These are phyloP conservation scores for Colletotrichum tamarilloi DNA, from an alignment of 2,329 filamentous ascomycete genomes.

Conservation along the genomic window DNA sequence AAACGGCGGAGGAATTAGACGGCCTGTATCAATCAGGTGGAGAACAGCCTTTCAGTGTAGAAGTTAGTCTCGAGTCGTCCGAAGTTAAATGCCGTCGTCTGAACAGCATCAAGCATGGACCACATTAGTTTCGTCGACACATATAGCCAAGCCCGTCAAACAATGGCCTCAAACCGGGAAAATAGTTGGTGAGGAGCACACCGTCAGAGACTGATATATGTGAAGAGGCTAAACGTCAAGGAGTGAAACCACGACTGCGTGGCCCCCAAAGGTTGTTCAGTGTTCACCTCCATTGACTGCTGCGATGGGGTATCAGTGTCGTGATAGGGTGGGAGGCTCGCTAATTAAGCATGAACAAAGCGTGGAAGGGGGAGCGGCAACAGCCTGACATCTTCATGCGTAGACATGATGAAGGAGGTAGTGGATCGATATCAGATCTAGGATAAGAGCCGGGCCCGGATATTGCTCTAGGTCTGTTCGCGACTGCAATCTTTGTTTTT, in stretches of 20 bases:
- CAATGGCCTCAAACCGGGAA: conserved; percentile 17
- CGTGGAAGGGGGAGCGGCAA: conserved; percentile 6
- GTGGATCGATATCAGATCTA: conserved; percentile 21
- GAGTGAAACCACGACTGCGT: conserved; percentile 21
- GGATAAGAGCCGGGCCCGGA: conserved; percentile 3
- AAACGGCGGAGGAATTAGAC: background rate
- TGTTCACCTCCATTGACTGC: background rate
- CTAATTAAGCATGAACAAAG: conserved; percentile 21
- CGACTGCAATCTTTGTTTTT: background rate
- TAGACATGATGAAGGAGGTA: conserved; percentile 4
- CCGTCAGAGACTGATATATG: conserved; percentile 4
- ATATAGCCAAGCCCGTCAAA: conserved; percentile 20
- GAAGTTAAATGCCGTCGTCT: conserved; percentile 25
- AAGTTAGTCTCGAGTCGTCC: conserved; percentile 20
- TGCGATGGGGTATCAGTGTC: background rate
- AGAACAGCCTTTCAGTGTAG: conserved; percentile 12
- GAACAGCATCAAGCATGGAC: conserved; percentile 18
- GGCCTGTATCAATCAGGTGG: conserved; percentile 5
- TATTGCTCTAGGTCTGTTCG: conserved; percentile 11
- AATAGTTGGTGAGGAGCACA: conserved; percentile 1
- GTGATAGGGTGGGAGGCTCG: background rate
- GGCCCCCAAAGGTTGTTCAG: background rate
- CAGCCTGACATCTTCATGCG: conserved; percentile 28
- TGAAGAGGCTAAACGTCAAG: background rate
- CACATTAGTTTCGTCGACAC: conserved; percentile 12